Percentiles rank a stretch among this genome's conserved stretches.
phyloP scores from a whole-genome alignment of 805 yeast species.

The Lipomyces sp. region DNA sequence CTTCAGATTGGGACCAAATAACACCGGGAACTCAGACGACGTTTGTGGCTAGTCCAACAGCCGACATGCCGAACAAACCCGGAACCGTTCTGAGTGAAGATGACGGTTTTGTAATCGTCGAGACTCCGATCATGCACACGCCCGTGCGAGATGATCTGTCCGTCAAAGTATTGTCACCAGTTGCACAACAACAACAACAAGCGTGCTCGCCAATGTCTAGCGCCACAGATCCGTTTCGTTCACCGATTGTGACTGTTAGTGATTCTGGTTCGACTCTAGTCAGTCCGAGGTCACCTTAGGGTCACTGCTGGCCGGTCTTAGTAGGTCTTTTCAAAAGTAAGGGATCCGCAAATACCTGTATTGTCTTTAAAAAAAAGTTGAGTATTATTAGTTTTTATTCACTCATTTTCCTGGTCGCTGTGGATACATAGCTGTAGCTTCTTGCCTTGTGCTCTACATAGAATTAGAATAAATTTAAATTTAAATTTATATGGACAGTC shows the following conservation, averaged over 20 bases:
- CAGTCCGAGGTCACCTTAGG: neutral
- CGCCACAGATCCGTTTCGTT: neutral
- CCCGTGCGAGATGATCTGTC: neutral
- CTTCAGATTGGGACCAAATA: neutral
- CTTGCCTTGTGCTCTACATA: neutral
- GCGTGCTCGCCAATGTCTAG: neutral
- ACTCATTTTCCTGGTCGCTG: neutral
- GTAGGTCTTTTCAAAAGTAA: neutral
- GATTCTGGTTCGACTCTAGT: neutral
- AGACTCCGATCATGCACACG: conserved; percentile 1
- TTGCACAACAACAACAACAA: neutral
- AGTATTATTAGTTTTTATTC: neutral
- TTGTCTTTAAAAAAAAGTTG: neutral
- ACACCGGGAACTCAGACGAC: conserved; percentile 2
- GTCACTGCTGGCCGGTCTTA: neutral
- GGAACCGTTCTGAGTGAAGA: conserved; percentile 10
- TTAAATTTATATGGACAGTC: too few species aligned
- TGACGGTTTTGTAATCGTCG: conserved; percentile 5
- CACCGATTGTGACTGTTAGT: neutral
- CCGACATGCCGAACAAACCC: neutral
- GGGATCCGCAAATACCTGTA: too few species aligned
- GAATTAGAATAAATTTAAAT: neutral
- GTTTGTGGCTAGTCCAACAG: neutral
- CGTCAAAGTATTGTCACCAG: neutral
- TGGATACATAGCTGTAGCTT: conserved; percentile 1